These are phyloP conservation scores for Umbelopsis sp. DNA, from an alignment of 192 early-diverging fungal genomes.

Conservation along the genomic window DNA sequence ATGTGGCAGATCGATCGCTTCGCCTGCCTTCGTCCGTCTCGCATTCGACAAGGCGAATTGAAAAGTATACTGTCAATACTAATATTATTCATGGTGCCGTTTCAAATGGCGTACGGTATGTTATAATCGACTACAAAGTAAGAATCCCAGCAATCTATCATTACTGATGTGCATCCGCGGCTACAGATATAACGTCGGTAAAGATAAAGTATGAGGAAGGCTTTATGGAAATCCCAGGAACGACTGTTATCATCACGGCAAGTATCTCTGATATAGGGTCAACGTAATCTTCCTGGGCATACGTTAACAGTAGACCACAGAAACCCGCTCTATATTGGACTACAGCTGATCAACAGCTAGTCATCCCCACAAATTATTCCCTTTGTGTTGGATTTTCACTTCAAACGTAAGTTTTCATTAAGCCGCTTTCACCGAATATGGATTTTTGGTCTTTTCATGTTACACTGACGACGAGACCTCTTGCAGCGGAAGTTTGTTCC, in stretches of 20 bases:
- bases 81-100: slow-evolving; percentile 34
- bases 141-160: not conserved
- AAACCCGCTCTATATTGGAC: slow-evolving; percentile 31
- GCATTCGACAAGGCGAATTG: slow-evolving; percentile 29
- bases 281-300: no score
- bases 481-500: slow-evolving; percentile 39
- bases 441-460: not conserved
- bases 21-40: slow-evolving; percentile 21
- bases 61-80: slow-evolving; percentile 35
- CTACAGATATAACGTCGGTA: slow-evolving; percentile 31
- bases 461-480: not conserved
- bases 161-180: not conserved
- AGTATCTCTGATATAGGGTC: not conserved
- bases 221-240: slow-evolving; percentile 16
- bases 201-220: slow-evolving; percentile 44
- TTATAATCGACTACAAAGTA: not conserved
- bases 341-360: not conserved
- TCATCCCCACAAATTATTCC: slow-evolving; percentile 1
- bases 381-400: slow-evolving; percentile 41
- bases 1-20: slow-evolving; percentile 31
- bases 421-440: not conserved
- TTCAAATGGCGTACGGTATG: slow-evolving; percentile 39
- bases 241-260: not conserved
- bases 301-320: not conserved
- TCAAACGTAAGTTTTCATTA: slow-evolving; percentile 38